Percentiles rank a stretch among this genome's conserved stretches.
Conservation (phyloP, 2,329 filamentous ascomycete species). For the Aspergillus felis region DNA sequence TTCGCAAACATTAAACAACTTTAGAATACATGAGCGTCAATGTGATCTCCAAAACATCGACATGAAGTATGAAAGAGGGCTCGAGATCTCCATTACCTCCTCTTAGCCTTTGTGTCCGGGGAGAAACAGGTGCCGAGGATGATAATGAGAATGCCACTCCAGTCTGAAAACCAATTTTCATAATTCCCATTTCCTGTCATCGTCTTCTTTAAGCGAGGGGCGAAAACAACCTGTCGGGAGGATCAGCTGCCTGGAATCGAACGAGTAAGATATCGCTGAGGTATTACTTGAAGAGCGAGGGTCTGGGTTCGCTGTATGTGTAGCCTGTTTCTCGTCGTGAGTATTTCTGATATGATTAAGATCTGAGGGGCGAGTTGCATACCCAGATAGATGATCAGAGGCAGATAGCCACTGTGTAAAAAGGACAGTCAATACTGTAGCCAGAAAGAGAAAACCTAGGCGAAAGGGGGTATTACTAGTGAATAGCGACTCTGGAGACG, state of each 20-base stretch:
- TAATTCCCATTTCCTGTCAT: background rate
- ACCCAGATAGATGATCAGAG: constrained; percentile 95
- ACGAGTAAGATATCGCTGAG: constrained; percentile 23
- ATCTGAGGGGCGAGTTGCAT: constrained; percentile 30
- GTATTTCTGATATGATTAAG: constrained; percentile 8
- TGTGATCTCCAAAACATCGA: constrained; percentile 9
- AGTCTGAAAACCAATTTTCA: constrained; percentile 1
- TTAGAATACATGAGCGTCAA: constrained; percentile 25
- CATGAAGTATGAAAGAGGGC: constrained; percentile 1
- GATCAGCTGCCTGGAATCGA: constrained; percentile 11
- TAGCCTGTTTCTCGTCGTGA: constrained; percentile 59
- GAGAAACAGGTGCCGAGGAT: background rate
- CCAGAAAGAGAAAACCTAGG: background rate
- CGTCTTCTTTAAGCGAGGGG: constrained; percentile 35
- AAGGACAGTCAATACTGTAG: constrained; percentile 15
- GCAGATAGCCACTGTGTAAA: constrained; percentile 76
- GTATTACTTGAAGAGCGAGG: constrained; percentile 67
- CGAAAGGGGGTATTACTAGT: constrained; percentile 66
- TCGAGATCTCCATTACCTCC: background rate
- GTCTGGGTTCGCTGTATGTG: constrained; percentile 87
- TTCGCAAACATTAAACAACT: constrained; percentile 6
- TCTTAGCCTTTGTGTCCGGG: background rate
- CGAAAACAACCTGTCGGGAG: constrained; percentile 36
- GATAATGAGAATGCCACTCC: background rate
- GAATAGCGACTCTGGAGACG: constrained; percentile 85